Percentiles rank a stretch among this genome's conserved stretches.
Conservation (phyloP, 2,329 filamentous ascomycete genomes). For the Paracamarosporium sp. region DNA sequence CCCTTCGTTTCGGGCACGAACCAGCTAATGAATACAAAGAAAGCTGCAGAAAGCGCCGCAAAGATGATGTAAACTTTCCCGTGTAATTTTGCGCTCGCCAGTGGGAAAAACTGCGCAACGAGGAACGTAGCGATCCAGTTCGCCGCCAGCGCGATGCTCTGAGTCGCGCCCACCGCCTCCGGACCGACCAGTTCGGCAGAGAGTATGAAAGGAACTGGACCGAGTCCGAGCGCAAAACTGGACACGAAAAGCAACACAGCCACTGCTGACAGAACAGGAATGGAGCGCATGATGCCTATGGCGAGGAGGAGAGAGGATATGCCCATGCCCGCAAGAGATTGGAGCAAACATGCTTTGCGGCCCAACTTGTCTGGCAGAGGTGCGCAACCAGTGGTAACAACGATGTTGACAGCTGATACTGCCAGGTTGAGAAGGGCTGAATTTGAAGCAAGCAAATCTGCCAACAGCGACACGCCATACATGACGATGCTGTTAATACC, state of each 20-base stretch:
- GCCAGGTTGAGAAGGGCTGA: constrained; percentile 85
- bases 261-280: constrained; percentile 79
- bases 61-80: constrained; percentile 96
- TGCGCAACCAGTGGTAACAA: constrained; percentile 81
- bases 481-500: constrained; percentile 95
- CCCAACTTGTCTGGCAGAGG: constrained; percentile 87
- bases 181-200: constrained; percentile 88
- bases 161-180: constrained; percentile 88
- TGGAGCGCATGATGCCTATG: constrained; percentile 75
- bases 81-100: constrained; percentile 78
- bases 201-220: constrained; percentile 93
- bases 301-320: constrained; percentile 78
- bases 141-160: constrained; percentile 84
- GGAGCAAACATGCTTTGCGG: constrained; percentile 82
- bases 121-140: constrained; percentile 93
- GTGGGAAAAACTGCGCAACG: constrained; percentile 93
- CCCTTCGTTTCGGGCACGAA: constrained; percentile 88
- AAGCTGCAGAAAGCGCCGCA: constrained; percentile 72
- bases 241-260: constrained; percentile 86
- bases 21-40: constrained; percentile 73
- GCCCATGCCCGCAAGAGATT: constrained; percentile 86
- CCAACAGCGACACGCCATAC: constrained; percentile 93
- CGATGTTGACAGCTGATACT: constrained; percentile 85
- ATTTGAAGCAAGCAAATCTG: constrained; percentile 78
- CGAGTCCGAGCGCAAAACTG: constrained; percentile 88